These are phyloP conservation scores for Cylindrotheca fusiformis DNA, from an alignment of 108 stramenopile species.

Conservation along the genomic window DNA sequence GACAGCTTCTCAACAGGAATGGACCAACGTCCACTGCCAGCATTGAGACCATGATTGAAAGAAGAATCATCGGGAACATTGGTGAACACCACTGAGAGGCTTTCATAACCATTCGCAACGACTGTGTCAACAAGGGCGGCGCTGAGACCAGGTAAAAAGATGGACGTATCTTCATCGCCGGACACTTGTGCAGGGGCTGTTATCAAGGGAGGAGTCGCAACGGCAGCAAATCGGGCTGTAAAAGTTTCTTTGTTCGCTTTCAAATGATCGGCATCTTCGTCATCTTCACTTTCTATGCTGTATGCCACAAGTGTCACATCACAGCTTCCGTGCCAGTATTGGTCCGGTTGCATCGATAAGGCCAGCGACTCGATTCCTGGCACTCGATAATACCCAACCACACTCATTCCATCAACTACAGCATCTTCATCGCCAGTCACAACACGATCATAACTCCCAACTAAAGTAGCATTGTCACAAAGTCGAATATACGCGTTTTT, in stretches of 20 bases:
- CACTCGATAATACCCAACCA: not conserved
- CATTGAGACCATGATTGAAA: conserved; percentile 1
- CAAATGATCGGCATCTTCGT: not conserved
- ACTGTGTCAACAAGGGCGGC: conserved; percentile 3
- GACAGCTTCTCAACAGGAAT: not conserved
- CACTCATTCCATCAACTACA: not conserved
- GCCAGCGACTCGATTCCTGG: not conserved
- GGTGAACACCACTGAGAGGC: conserved; percentile 1
- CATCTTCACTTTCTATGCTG: not conserved
- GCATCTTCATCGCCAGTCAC: conserved; percentile 2
- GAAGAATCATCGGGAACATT: conserved; percentile 1
- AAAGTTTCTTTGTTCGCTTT: not conserved
- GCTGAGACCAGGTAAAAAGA: not conserved
- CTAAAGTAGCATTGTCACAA: not conserved
- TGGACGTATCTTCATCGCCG: not conserved
- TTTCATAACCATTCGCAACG: conserved; percentile 4
- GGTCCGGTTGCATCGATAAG: not conserved
- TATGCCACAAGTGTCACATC: not conserved
- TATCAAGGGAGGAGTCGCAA: not conserved
- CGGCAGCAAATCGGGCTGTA: conserved; percentile 2
- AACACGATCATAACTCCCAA: not conserved
- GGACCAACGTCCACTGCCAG: conserved; percentile 1
- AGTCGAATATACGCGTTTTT: not conserved
- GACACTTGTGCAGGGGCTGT: not conserved
- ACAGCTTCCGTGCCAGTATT: conserved; percentile 1